phyloP scores from a whole-genome alignment of 2,329 filamentous ascomycete species.

The Parastagonospora nodorum region DNA sequence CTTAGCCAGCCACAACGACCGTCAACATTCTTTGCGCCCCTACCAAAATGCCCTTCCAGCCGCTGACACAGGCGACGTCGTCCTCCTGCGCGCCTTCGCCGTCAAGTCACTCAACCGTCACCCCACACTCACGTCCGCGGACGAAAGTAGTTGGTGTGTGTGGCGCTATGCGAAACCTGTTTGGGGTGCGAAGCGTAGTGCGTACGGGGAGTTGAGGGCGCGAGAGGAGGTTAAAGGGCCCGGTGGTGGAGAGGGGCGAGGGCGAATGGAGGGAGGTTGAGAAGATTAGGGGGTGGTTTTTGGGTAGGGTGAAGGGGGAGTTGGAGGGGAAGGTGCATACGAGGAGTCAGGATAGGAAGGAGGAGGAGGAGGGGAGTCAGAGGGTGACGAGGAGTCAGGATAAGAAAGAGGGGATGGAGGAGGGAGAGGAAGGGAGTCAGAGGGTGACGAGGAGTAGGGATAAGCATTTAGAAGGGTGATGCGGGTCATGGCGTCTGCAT shows the following conservation, averaged over 20 bases:
- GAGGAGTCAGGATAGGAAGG: constrained; percentile 8
- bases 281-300: constrained; percentile 50
- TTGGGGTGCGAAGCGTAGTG: constrained; percentile 32
- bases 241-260: constrained; percentile 52
- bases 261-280: constrained; percentile 51
- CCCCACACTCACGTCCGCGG: constrained; percentile 45
- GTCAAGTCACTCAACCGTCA: constrained; percentile 50
- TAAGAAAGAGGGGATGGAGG: neutral
- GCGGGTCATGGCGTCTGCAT: neutral
- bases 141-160: constrained; percentile 55
- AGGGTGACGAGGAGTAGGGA: constrained; percentile 12
- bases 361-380: neutral
- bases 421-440: neutral
- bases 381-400: constrained; percentile 13
- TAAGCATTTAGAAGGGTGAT: neutral
- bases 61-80: constrained; percentile 49
- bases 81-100: constrained; percentile 50
- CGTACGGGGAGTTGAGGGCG: constrained; percentile 34
- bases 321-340: constrained; percentile 21
- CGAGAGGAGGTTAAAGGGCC: constrained; percentile 54
- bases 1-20: constrained; percentile 27
- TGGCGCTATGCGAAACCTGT: constrained; percentile 47
- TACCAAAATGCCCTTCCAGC: constrained; percentile 50
- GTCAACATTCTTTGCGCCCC: constrained; percentile 53
- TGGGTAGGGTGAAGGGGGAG: constrained; percentile 14